Conservation (phyloP, 106 monocot genomes). For the Dioscorea zingiberensis region DNA sequence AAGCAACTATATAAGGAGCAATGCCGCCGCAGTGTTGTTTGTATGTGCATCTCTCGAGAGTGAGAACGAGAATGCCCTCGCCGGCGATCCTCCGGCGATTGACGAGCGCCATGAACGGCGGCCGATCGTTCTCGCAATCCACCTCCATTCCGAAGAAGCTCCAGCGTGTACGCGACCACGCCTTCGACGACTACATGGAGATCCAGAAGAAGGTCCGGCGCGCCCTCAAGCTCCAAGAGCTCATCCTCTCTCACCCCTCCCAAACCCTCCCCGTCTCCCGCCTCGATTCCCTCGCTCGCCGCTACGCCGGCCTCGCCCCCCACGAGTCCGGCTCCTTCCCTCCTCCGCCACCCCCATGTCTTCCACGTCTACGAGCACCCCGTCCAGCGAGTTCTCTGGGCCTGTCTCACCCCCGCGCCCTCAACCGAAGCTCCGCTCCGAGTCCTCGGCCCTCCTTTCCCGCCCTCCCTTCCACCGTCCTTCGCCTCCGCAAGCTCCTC, state of each 20-base stretch:
- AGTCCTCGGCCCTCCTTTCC: conserved; percentile 40
- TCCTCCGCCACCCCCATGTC: conserved; percentile 87
- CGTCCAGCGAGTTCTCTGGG: conserved; percentile 84
- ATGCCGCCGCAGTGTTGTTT: no score
- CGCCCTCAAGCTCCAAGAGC: conserved; percentile 48
- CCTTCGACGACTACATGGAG: conserved; percentile 89
- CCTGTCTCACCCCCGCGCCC: conserved; percentile 65
- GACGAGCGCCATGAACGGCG: background rate
- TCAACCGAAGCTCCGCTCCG: conserved; percentile 35
- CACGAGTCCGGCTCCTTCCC: conserved; percentile 63
- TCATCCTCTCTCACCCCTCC: conserved; percentile 55
- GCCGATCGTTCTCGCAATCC: conserved; percentile 33
- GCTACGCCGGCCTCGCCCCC: conserved; percentile 40
- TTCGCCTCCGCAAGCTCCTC: conserved; percentile 64
- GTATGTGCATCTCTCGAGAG: no score
- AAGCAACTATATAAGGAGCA: no score
- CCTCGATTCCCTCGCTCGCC: conserved; percentile 73
- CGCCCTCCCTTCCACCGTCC: conserved; percentile 30
- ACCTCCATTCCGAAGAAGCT: conserved; percentile 66
- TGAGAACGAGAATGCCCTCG: no score
- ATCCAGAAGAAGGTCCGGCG: conserved; percentile 83
- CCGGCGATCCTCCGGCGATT: no score
- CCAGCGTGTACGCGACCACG: conserved; percentile 91
- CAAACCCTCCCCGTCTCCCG: conserved; percentile 55
- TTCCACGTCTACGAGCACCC: conserved; percentile 96